phyloP scores from a whole-genome alignment of 2,329 filamentous ascomycete species.

The Gaeumannomyces tritici region DNA sequence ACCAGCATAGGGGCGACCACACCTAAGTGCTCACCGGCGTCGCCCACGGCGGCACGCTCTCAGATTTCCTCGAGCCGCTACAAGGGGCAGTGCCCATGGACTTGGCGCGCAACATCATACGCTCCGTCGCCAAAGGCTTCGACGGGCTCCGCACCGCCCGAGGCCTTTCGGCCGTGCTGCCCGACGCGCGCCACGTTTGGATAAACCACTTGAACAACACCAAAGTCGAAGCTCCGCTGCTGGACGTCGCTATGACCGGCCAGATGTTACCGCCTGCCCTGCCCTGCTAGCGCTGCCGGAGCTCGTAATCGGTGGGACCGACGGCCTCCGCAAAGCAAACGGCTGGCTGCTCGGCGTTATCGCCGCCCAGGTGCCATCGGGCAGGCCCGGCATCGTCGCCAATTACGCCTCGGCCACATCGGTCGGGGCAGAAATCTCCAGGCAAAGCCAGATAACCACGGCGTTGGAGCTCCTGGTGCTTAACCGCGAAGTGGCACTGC shows the following conservation, averaged over 20 bases:
- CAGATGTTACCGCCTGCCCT: neutral
- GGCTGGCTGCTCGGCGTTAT: conserved; percentile 6
- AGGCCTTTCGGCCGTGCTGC: neutral
- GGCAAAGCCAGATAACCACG: neutral
- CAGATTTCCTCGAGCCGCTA: no score
- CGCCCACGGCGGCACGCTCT: no score
- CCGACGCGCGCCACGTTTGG: neutral
- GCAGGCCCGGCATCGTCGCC: neutral
- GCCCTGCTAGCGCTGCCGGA: neutral
- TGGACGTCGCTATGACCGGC: neutral
- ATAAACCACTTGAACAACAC: neutral
- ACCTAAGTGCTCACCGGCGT: neutral
- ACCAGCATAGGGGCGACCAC: neutral
- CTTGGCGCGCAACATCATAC: no score
- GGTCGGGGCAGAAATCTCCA: neutral
- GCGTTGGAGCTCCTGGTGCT: neutral
- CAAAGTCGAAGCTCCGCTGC: conserved; percentile 6
- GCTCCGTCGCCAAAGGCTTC: neutral
- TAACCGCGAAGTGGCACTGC: neutral
- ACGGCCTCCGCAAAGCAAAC: conserved; percentile 1
- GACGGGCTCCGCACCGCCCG: neutral
- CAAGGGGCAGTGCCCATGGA: no score
- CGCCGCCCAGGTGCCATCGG: conserved; percentile 2
- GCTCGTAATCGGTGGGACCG: neutral
- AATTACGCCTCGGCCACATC: neutral